Conservation (phyloP, 2,329 filamentous ascomycete genomes). For the Alternaria sp. region DNA sequence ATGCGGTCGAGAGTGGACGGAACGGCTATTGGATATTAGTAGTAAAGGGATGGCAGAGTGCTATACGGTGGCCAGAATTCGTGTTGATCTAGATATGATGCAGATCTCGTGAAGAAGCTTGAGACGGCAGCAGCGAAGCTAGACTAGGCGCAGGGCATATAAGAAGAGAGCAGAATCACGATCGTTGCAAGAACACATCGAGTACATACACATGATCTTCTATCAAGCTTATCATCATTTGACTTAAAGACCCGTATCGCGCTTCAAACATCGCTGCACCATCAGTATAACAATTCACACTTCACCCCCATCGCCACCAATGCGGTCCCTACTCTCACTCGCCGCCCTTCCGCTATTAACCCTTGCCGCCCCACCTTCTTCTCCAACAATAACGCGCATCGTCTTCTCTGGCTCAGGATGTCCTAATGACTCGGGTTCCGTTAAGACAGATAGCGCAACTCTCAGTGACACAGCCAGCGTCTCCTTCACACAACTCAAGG, state of each 20-base stretch:
- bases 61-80: background rate
- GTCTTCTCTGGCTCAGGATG: slow-evolving; percentile 41
- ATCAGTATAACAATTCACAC: background rate
- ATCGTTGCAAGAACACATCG: background rate
- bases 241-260: background rate
- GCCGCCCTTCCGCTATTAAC: slow-evolving; percentile 22
- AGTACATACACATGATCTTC: background rate
- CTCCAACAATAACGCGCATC: slow-evolving; percentile 36
- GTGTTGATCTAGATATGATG: background rate
- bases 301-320: slow-evolving; percentile 3
- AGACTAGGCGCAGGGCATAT: background rate
- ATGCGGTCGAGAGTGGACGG: slow-evolving; percentile 16
- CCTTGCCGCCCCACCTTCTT: slow-evolving; percentile 29
- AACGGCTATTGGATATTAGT: slow-evolving; percentile 22
- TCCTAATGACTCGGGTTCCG: slow-evolving; percentile 36
- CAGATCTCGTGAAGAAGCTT: background rate
- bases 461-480: slow-evolving; percentile 36
- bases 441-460: slow-evolving; percentile 19
- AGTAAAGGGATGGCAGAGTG: slow-evolving; percentile 28
- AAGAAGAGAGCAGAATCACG: background rate
- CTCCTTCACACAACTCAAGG: slow-evolving; percentile 34
- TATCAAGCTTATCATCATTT: background rate
- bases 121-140: background rate
- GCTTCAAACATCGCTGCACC: background rate
- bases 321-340: slow-evolving; percentile 27